Conservation (phyloP, 768 basidiomycete genomes). For the Leucocoprinus sp. region DNA sequence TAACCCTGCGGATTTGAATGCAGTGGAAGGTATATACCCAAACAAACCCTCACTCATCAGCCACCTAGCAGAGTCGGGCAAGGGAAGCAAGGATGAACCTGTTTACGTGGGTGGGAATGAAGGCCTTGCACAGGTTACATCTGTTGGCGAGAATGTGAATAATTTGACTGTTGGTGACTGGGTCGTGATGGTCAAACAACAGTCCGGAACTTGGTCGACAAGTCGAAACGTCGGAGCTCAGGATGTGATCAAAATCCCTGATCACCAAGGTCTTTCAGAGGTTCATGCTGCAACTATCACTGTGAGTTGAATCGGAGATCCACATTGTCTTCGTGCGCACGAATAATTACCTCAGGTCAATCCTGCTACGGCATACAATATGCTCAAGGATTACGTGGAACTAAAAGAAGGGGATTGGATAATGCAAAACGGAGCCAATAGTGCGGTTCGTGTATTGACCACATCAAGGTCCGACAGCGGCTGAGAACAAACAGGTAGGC, state of each 20-base stretch:
- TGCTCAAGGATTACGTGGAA: constrained; percentile 63
- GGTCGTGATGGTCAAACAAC: constrained; percentile 63
- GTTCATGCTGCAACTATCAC: constrained; percentile 71
- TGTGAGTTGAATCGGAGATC: constrained; percentile 28
- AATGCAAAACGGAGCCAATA: constrained; percentile 81
- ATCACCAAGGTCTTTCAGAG: constrained; percentile 36
- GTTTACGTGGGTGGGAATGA: constrained; percentile 71
- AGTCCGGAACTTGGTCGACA: constrained; percentile 72
- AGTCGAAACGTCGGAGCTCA: constrained; percentile 40
- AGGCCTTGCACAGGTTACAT: constrained; percentile 58
- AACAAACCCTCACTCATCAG: constrained; percentile 39
- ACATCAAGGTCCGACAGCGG: background rate
- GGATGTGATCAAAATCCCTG: constrained; percentile 58
- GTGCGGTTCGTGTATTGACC: constrained; percentile 45
- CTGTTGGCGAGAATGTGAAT: constrained; percentile 37
- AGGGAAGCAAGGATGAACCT: constrained; percentile 24
- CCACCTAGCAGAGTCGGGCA: constrained; percentile 25
- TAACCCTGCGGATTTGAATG: constrained; percentile 78
- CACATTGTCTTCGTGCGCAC: background rate
- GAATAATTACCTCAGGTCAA: constrained; percentile 51
- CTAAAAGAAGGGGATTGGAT: constrained; percentile 71
- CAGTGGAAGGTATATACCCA: constrained; percentile 79
- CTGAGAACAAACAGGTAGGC: constrained; percentile 45
- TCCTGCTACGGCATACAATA: constrained; percentile 75
- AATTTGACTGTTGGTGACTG: constrained; percentile 52